phyloP scores from a whole-genome alignment of 1,284 basidiomycete genomes.

The Microbotryomycetes sp. region DNA sequence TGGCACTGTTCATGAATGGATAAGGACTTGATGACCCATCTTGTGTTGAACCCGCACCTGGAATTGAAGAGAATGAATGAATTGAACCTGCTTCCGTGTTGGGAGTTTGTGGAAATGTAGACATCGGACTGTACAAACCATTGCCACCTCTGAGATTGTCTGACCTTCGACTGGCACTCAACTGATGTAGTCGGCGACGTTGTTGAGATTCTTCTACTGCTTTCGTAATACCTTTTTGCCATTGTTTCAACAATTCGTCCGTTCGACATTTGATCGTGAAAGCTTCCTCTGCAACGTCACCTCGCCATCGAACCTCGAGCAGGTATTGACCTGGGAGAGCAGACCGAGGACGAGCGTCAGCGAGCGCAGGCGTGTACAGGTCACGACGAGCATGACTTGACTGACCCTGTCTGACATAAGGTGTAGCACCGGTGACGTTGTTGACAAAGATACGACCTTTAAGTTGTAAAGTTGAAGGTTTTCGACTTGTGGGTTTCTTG shows the following conservation, averaged over 20 bases:
- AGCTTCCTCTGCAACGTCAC: conserved; percentile 65
- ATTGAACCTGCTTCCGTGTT: conserved; percentile 32
- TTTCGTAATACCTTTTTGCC: conserved; percentile 82
- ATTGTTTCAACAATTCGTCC: conserved; percentile 87
- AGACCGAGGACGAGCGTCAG: neutral
- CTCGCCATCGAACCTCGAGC: conserved; percentile 86
- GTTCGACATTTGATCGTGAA: conserved; percentile 89
- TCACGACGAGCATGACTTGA: conserved; percentile 45
- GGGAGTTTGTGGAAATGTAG: conserved; percentile 37
- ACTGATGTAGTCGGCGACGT: conserved; percentile 46
- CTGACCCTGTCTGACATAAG: conserved; percentile 34
- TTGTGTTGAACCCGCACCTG: too few relatives aligned
- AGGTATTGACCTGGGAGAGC: conserved; percentile 39
- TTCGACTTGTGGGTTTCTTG: conserved; percentile 47
- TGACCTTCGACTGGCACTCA: conserved; percentile 29
- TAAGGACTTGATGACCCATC: neutral
- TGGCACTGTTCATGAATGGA: conserved; percentile 9
- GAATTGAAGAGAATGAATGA: neutral
- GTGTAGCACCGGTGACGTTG: conserved; percentile 77
- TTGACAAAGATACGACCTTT: conserved; percentile 97
- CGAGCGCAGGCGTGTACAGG: neutral
- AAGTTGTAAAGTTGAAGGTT: conserved; percentile 61
- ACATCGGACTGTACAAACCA: conserved; percentile 28
- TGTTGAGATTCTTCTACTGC: conserved; percentile 65
- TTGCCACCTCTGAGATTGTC: too few relatives aligned